Percentiles rank a stretch among this genome's conserved stretches.
Conservation (phyloP, 495 filamentous ascomycete genomes). For the Penicillium turbatum region DNA sequence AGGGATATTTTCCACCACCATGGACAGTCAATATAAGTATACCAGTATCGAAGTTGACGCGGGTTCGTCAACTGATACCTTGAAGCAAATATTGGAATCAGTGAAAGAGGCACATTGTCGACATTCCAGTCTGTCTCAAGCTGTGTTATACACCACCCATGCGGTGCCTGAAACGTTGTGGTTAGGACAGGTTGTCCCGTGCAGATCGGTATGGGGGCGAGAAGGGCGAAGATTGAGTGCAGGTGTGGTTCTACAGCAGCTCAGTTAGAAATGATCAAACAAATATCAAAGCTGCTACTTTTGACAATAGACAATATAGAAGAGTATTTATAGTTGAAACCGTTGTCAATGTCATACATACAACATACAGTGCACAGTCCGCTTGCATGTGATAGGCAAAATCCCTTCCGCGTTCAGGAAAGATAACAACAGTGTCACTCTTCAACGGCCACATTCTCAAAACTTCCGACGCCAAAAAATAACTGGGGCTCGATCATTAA, state of each 20-base stretch:
- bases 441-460: constrained; percentile 5
- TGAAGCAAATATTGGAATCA: constrained; percentile 22
- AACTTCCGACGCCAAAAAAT: neutral
- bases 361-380: constrained; percentile 15
- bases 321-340: neutral
- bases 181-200: constrained; percentile 44
- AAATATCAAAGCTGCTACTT: neutral
- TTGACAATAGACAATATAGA: neutral
- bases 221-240: constrained; percentile 36
- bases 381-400: constrained; percentile 33
- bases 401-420: constrained; percentile 25
- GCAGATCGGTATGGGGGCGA: constrained; percentile 43
- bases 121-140: constrained; percentile 21
- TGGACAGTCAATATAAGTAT: constrained; percentile 23
- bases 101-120: constrained; percentile 15
- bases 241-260: constrained; percentile 34
- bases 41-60: constrained; percentile 31
- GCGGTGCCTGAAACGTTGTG: constrained; percentile 21
- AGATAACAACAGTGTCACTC: constrained; percentile 26
- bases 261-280: neutral
- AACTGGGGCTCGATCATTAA: neutral
- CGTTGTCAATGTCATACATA: constrained; percentile 3
- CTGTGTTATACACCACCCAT: constrained; percentile 36
- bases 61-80: constrained; percentile 9
- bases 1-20: constrained; percentile 22